A percentile compares a stretch with the other conserved stretches of the same genome.
phyloP scores from a whole-genome alignment of 1,284 basidiomycete genomes.

The Athelia psychrophila region DNA sequence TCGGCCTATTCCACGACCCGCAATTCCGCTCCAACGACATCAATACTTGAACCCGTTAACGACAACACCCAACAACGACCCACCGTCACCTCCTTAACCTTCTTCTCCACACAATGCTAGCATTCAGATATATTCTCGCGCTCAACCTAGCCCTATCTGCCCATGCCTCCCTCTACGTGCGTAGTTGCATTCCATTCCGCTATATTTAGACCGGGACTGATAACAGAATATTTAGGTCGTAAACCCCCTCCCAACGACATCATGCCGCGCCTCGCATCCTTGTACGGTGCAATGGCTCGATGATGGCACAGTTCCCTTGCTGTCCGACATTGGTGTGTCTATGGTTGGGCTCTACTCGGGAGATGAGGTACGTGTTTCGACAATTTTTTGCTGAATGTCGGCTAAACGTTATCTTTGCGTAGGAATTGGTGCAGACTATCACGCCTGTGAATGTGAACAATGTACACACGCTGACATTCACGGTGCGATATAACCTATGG shows the following conservation, averaged over 20 bases:
- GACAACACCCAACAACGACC: too few species aligned
- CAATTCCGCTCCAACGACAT: too few species aligned
- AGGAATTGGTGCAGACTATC: conserved; percentile 1
- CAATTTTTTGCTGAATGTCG: not conserved
- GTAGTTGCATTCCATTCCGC: not conserved
- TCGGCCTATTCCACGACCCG: too few species aligned
- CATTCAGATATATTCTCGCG: not conserved
- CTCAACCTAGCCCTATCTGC: not conserved
- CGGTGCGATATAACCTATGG: not conserved
- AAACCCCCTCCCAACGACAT: not conserved
- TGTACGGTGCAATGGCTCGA: conserved; percentile 1
- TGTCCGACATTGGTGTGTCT: not conserved
- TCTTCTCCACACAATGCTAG: not conserved
- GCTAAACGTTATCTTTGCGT: not conserved
- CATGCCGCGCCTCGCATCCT: not conserved
- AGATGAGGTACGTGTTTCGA: not conserved
- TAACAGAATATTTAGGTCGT: not conserved
- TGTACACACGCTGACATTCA: not conserved
- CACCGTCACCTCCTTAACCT: too few species aligned
- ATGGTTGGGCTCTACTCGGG: not conserved
- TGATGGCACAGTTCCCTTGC: not conserved
- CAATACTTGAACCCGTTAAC: too few species aligned
- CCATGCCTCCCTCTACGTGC: not conserved
- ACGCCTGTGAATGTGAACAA: not conserved
- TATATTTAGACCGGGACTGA: not conserved